A percentile compares a stretch with the other conserved stretches of the same genome.
phyloP scores from a whole-genome alignment of 306 rosid species.

The Cicer yamashitae region DNA sequence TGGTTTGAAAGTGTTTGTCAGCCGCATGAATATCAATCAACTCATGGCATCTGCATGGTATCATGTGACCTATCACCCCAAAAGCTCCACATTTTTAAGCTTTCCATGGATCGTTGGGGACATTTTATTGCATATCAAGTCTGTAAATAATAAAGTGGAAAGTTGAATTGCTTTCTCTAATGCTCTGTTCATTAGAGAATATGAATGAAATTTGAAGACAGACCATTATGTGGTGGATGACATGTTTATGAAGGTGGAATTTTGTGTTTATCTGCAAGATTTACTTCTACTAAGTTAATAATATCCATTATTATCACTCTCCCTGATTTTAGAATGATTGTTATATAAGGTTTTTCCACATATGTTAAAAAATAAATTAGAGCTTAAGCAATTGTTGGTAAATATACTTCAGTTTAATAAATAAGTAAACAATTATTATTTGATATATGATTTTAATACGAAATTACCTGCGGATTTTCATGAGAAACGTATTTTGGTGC shows the following conservation, averaged over 20 bases:
- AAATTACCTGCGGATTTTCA: too few species aligned
- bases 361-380: too few species aligned
- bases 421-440: too few species aligned
- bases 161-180: background rate
- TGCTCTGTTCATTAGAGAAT: background rate
- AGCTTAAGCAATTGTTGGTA: too few species aligned
- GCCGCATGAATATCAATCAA: conserved; percentile 45
- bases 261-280: background rate
- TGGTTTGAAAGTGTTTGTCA: conserved; percentile 72
- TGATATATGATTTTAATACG: too few species aligned
- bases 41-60: conserved; percentile 91
- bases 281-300: background rate
- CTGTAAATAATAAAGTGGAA: conserved; percentile 34
- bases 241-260: background rate
- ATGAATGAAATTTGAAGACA: background rate
- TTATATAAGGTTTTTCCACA: too few species aligned
- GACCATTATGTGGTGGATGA: background rate
- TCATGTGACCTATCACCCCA: conserved; percentile 75
- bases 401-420: too few species aligned
- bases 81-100: conserved; percentile 61
- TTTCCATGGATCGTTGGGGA: conserved; percentile 90
- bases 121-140: conserved; percentile 64
- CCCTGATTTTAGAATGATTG: background rate
- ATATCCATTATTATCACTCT: background rate
- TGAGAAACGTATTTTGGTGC: too few species aligned